These are phyloP conservation scores for Pythium plurisporium DNA, from an alignment of 352 stramenopile species.

Conservation along the genomic window DNA sequence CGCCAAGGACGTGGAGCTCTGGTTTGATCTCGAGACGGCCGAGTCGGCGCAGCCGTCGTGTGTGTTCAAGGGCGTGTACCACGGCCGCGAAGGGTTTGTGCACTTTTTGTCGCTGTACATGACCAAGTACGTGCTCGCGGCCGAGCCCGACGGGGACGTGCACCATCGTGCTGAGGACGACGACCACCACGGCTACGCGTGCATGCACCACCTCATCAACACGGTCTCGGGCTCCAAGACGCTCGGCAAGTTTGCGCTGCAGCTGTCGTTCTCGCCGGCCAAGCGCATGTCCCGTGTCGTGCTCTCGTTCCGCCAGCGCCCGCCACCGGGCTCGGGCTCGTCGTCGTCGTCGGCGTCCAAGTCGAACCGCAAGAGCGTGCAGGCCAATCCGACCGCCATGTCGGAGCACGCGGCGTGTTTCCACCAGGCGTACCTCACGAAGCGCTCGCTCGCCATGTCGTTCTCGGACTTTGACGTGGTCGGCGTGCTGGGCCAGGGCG, in stretches of 20 bases:
- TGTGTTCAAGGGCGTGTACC: conserved; percentile 86
- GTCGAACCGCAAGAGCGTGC: conserved; percentile 34
- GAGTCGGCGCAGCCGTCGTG: conserved; percentile 71
- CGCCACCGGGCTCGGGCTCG: conserved; percentile 20
- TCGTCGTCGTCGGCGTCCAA: conserved; percentile 24
- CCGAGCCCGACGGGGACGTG: conserved; percentile 42
- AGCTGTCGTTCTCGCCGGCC: conserved; percentile 80
- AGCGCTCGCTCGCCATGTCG: conserved; percentile 76
- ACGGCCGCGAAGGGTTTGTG: conserved; percentile 81
- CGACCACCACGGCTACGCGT: conserved; percentile 67
- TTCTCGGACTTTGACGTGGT: conserved; percentile 86
- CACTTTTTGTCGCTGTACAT: conserved; percentile 78
- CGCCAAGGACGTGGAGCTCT: conserved; percentile 80
- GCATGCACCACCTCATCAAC: conserved; percentile 59
- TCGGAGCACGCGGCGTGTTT: conserved; percentile 75
- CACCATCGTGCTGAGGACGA: conserved; percentile 62
- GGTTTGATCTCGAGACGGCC: conserved; percentile 78
- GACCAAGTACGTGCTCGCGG: conserved; percentile 73
- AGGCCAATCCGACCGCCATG: conserved; percentile 70
- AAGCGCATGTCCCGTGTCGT: conserved; percentile 79
- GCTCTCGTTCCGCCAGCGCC: conserved; percentile 76
- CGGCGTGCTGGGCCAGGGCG: conserved; percentile 72
- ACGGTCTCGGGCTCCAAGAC: conserved; percentile 76
- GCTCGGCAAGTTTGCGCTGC: conserved; percentile 63
- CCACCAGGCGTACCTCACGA: conserved; percentile 78